A percentile compares a stretch with the other conserved stretches of the same genome.
Conservation (phyloP, 495 filamentous ascomycete genomes). For the Saxophila tyrrhenica region DNA sequence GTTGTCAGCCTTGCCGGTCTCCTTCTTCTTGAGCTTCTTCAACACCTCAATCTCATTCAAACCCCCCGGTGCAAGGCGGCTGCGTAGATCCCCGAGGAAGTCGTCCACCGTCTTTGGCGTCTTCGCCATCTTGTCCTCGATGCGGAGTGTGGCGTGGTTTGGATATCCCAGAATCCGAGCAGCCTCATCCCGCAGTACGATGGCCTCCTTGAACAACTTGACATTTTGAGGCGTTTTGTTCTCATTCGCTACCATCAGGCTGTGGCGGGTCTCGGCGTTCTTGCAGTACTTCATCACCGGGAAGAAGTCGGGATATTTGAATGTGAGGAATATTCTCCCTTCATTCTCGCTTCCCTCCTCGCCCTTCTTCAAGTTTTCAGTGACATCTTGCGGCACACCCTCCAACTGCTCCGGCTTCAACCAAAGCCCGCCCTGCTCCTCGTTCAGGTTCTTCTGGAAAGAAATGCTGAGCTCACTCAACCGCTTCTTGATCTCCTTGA, state of each 20-base stretch:
- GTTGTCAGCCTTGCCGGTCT: conserved; percentile 46
- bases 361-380: conserved; percentile 34
- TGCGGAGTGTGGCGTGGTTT: conserved; percentile 79
- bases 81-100: conserved; percentile 72
- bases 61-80: conserved; percentile 64
- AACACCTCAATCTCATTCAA: conserved; percentile 62
- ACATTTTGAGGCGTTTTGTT: conserved; percentile 84
- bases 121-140: conserved; percentile 98
- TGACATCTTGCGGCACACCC: conserved; percentile 52
- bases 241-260: conserved; percentile 51
- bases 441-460: conserved; percentile 60
- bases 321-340: conserved; percentile 53
- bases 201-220: conserved; percentile 73
- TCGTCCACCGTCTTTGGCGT: conserved; percentile 70
- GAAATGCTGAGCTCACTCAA: conserved; percentile 52
- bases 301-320: conserved; percentile 61
- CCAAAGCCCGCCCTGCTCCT: conserved; percentile 58
- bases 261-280: conserved; percentile 45
- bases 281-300: conserved; percentile 53
- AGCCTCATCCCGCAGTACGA: conserved; percentile 83
- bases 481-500: conserved; percentile 64
- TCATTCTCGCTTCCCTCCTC: conserved; percentile 36
- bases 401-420: conserved; percentile 50
- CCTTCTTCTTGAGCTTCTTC: conserved; percentile 66
- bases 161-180: conserved; percentile 85